These are phyloP conservation scores for Spirogloea muscicola DNA, from an alignment of 139 green algal species.

Conservation along the genomic window DNA sequence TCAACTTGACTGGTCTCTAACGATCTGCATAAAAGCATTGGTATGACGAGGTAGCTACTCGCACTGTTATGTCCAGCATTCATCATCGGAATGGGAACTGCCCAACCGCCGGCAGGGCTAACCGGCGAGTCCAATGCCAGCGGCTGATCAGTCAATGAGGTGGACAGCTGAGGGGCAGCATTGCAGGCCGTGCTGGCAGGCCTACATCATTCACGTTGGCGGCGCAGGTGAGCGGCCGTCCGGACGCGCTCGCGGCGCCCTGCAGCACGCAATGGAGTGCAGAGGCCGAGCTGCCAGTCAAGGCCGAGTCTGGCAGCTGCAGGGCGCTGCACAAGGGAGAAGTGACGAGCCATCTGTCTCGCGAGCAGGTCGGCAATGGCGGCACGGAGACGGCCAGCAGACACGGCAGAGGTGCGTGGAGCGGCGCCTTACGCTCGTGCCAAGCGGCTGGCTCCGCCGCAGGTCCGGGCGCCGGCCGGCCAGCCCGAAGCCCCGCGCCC, in stretches of 20 bases:
- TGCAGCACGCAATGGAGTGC: background rate
- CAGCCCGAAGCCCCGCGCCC: no score
- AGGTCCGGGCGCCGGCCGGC: background rate
- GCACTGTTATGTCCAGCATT: background rate
- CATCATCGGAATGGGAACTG: background rate
- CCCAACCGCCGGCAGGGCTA: no score
- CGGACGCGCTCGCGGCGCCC: background rate
- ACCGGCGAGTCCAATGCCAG: no score
- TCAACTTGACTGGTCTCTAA: background rate
- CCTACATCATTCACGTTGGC: slow-evolving; percentile 23
- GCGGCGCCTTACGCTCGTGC: background rate
- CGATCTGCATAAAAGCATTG: background rate
- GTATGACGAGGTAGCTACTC: background rate
- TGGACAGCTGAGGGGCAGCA: background rate
- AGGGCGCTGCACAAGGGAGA: background rate
- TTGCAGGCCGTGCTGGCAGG: background rate
- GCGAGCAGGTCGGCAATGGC: background rate
- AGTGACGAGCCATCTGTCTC: background rate
- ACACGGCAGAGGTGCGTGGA: background rate
- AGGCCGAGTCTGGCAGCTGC: background rate
- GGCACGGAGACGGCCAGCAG: background rate
- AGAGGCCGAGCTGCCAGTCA: background rate
- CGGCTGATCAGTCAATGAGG: background rate
- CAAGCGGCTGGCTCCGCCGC: background rate
- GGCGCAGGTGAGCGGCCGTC: slow-evolving; percentile 1